Base-by-base conservation (phyloP, 352 stramenopile genomes). In the Phytophthora pini region DNA sequence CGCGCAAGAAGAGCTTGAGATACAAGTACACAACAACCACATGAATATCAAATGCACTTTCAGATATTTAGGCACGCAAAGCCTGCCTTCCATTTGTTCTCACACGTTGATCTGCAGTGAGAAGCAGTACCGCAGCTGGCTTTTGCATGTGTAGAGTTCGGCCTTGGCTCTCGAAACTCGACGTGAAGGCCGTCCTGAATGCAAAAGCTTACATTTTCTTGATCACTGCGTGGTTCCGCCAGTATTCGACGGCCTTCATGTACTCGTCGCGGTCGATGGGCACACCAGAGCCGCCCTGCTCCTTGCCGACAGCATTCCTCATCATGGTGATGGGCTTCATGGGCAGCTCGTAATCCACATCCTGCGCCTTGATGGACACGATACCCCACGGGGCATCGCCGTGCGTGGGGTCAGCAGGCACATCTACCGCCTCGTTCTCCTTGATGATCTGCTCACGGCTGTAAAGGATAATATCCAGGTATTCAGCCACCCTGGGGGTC, bases 281-380 rank as follows among this genome's bases (percentile, higher is more conserved):
- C 8, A 97, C 90, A 32, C 90, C 90, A 9, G 86, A 95, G 29
- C 90, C 90, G 31, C 90, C 97, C 66, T 99, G 79, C 29, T 98
- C 94, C 72, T 98, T 97, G 36, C 97, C 97, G n/a, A 99, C 75
- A 44, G 97, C 94, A 83, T 99, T 99, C 39, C 97, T 81, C 94
- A 99, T 98, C 69, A 98, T 92, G 11, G 97, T 99, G 74, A 99
- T 99, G 5, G 97, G 97, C 61, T 97, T 97, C 97, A 99, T 99
- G 27, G 97, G 97, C 31, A 99, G 79, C 71, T 99, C 97, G 58
- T 93, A 69, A 64, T 97, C 84, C 8, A 98, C 90, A 70, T 98
- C 91, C 77, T 99, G 97, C 32, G 97, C 91, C 79, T 99, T 99
- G 64, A 99, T 97, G 34, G 90, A 98, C 41, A 99, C 89, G 72